Evolutionary conservation across 2,329 filamentous ascomycete genomes (phyloP), one percentile per base, ranked within the genome.

Genomic region (Dactylellina leptospora): DNA sequence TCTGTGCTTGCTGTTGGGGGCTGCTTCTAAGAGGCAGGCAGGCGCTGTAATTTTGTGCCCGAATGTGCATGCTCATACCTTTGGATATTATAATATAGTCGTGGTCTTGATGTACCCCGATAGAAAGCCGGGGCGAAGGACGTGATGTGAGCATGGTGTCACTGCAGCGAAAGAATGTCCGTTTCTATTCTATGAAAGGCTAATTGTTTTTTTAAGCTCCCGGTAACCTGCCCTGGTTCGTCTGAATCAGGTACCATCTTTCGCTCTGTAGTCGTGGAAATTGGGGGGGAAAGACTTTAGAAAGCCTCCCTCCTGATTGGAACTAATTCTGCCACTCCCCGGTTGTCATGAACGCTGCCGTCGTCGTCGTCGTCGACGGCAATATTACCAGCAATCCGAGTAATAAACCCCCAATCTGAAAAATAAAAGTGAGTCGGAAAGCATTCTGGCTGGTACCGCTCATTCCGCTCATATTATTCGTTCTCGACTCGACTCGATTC

Each of bases 381-480:
- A n/a, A n/a, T n/a, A n/a, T n/a, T 23, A 33, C 30, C 6, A 23
- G 16, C 23, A 38, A 25, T 53, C 11, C 47, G 47, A 51, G 30
- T 33, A 18, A 45, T 18, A n/a, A 18, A 45, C 18, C 9, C 18
- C 16, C n/a, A 18, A 42, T 4, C n/a, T n/a, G n/a, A n/a, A n/a
- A n/a, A n/a, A n/a, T n/a, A n/a, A n/a, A n/a, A n/a, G 23, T 50
- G 9, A 27, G 23, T 28, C 16, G 30, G 18, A 10, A 10, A 23
- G 30, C 44, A 61, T 50, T 61, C 55, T 40, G 36, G 28, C n/a
- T 47, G 54, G 61, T 66, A 58, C 53, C 61, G 61, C 30, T 51
- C 66, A 71, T 71, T 71, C 66, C 66, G 45, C 51, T 50, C 33
- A 53, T 71, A 25, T 58, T 51, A 71, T 71, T 71, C 58, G 66